Percentiles rank a stretch among this genome's conserved stretches.
Conservation (phyloP, 345 rosid species). For the Boechera divaricarpa region DNA sequence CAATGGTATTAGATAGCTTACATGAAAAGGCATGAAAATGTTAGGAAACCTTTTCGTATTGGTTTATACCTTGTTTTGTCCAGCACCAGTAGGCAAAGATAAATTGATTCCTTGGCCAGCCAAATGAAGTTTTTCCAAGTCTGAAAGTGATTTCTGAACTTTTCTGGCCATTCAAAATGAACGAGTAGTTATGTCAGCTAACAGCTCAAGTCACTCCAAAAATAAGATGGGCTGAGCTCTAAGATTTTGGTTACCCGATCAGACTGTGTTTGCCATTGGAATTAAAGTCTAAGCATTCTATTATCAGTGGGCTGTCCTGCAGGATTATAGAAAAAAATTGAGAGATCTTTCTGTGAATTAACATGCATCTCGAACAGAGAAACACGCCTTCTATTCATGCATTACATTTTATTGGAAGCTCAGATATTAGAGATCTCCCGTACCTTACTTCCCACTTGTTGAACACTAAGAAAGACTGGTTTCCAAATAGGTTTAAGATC, state of each 20-base stretch:
- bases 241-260: conserved; percentile 40
- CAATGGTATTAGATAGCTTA: conserved; percentile 30
- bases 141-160: conserved; percentile 73
- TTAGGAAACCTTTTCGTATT: conserved; percentile 13
- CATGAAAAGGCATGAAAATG: conserved; percentile 17
- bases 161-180: conserved; percentile 59
- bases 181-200: conserved; percentile 36
- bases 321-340: neutral
- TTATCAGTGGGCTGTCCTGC: conserved; percentile 48
- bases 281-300: conserved; percentile 48
- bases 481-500: conserved; percentile 75
- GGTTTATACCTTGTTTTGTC: conserved; percentile 63
- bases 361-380: conserved; percentile 23
- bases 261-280: conserved; percentile 45
- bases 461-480: conserved; percentile 72
- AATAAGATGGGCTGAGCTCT: conserved; percentile 9
- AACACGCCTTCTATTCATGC: neutral
- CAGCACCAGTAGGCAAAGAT: conserved; percentile 54
- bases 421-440: conserved; percentile 25
- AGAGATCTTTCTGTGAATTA: conserved; percentile 18
- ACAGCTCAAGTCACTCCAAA: conserved; percentile 16
- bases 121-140: conserved; percentile 70
- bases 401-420: conserved; percentile 1
- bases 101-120: conserved; percentile 59
- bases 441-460: conserved; percentile 95